Evolutionary conservation across 2,329 filamentous ascomycete species (phyloP), one percentile per base, ranked within the genome.

Genomic region (Aspergillus ustus): DNA sequence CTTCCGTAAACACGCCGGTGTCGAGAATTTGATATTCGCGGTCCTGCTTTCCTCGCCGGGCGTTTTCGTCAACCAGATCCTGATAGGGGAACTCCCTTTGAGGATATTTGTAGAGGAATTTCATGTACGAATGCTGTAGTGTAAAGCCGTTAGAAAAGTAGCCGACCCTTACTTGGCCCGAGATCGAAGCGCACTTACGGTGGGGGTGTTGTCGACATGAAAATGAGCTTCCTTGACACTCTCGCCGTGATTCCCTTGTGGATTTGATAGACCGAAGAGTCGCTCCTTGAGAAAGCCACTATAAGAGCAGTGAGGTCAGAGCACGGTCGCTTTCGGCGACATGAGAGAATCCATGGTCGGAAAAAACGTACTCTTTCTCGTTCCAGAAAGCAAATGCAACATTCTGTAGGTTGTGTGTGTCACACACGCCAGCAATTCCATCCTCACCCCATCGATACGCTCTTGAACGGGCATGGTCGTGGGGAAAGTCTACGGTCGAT

Each of bases 351-450:
- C 22, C 25, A 25, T 22, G 22, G 40, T 15, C 48, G 25, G 29
- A 19, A 13, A 13, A 37, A 50, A 78, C 86, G 69, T 75, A 96
- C 93, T 98, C 94, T 81, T 97, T 88, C 77, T 93, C 93, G 75
- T 98, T 98, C 94, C 94, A 98, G 77, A 98, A 98, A 56, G 92
- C 88, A 82, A 98, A 97, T 3, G 91, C 92, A 77, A 98, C 90
- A 77, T 98, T 96, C 78, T 97, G 91, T 58, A 90, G 81, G 63
- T 93, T 93, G 75, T 98, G 94, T 17, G 91, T 92, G 76, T 97
- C 93, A n/a, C 83, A 96, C 29, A 98, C 93, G 74, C 94, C 94
- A 60, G 94, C 93, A 78, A 98, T 98, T 66, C 94, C 94, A 75
- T 98, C 94, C 75, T 98, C 94, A 64, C 94, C 94, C 94, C 94